These are phyloP conservation scores for Hemisphaericaspora subhashii DNA, from an alignment of 1,139 yeast species.

Conservation along the genomic window DNA sequence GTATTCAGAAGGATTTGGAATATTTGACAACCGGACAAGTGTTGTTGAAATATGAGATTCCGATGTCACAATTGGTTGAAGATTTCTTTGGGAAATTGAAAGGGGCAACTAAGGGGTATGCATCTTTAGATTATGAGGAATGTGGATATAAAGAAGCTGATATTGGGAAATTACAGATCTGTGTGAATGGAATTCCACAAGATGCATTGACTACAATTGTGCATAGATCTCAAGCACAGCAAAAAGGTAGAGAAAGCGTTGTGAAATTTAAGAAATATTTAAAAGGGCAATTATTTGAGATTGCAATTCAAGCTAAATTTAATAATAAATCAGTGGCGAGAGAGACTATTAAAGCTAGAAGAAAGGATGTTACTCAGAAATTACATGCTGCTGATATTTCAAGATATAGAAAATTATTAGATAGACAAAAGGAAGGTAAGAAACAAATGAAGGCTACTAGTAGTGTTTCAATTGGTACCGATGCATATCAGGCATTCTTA, in stretches of 20 bases:
- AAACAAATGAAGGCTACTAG: slow-evolving; percentile 81
- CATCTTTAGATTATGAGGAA: slow-evolving; percentile 92
- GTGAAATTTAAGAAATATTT: slow-evolving; percentile 76
- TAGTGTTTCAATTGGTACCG: slow-evolving; percentile 72
- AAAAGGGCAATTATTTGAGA: slow-evolving; percentile 83
- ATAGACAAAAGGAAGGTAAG: slow-evolving; percentile 92
- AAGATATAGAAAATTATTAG: slow-evolving; percentile 82
- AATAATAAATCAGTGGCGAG: slow-evolving; percentile 81
- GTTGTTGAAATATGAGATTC: slow-evolving; percentile 73
- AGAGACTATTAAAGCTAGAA: slow-evolving; percentile 88
- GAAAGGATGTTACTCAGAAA: slow-evolving; percentile 90
- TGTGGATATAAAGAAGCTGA: slow-evolving; percentile 81
- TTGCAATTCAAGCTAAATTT: slow-evolving; percentile 90
- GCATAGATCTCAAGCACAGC: slow-evolving; percentile 76
- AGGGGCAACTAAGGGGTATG: slow-evolving; percentile 89
- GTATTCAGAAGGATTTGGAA: slow-evolving; percentile 75
- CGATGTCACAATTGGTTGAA: slow-evolving; percentile 87
- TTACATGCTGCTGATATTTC: slow-evolving; percentile 93
- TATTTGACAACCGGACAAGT: slow-evolving; percentile 83
- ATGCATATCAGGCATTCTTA: slow-evolving; percentile 76
- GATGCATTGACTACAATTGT: slow-evolving; percentile 92
- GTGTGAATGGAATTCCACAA: slow-evolving; percentile 86
- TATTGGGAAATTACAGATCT: slow-evolving; percentile 80
- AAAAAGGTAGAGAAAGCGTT: slow-evolving; percentile 80
- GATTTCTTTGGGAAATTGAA: slow-evolving; percentile 93